Conservation (phyloP, 2,329 filamentous ascomycete species). For the Verticillium dahliae region DNA sequence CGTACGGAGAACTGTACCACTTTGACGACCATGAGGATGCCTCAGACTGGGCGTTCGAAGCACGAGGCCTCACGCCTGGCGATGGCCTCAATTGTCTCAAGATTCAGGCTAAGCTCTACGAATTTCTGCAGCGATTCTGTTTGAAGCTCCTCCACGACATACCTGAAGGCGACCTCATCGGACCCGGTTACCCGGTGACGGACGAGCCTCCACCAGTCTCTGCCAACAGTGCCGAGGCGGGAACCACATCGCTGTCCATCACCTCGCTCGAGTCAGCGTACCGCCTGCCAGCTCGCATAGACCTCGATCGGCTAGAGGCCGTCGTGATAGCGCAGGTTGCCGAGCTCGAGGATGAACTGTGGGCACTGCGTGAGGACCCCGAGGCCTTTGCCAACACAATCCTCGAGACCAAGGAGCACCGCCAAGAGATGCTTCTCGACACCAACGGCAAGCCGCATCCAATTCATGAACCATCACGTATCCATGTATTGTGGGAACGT, state of each 20-base stretch:
- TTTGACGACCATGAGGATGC: slow-evolving; percentile 28
- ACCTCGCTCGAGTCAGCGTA: slow-evolving; percentile 47
- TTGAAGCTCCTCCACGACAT: slow-evolving; percentile 46
- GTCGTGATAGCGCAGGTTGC: slow-evolving; percentile 34
- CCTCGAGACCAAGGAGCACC: slow-evolving; percentile 37
- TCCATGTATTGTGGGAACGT: slow-evolving; percentile 28
- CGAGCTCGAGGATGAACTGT: slow-evolving; percentile 46
- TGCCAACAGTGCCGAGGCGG: slow-evolving; percentile 17
- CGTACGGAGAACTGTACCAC: slow-evolving; percentile 28
- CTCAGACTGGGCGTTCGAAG: slow-evolving; percentile 24
- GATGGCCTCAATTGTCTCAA: slow-evolving; percentile 44
- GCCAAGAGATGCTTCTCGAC: slow-evolving; percentile 35
- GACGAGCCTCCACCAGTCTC: slow-evolving; percentile 27
- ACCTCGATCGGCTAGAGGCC: slow-evolving; percentile 35
- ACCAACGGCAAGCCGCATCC: slow-evolving; percentile 21
- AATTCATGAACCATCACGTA: slow-evolving; percentile 3
- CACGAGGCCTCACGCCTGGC: slow-evolving; percentile 31
- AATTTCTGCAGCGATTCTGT: slow-evolving; percentile 43
- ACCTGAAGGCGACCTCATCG: slow-evolving; percentile 17
- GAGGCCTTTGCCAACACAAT: slow-evolving; percentile 43
- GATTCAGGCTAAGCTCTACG: slow-evolving; percentile 37
- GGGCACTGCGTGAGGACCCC: slow-evolving; percentile 51
- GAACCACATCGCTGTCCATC: slow-evolving; percentile 28
- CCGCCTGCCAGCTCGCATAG: slow-evolving; percentile 35
- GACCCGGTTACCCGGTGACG: slow-evolving; percentile 22